Percentiles rank a stretch among this genome's conserved stretches.
Conservation (phyloP, 1,284 basidiomycete genomes). For the Coniferiporia weirii region DNA sequence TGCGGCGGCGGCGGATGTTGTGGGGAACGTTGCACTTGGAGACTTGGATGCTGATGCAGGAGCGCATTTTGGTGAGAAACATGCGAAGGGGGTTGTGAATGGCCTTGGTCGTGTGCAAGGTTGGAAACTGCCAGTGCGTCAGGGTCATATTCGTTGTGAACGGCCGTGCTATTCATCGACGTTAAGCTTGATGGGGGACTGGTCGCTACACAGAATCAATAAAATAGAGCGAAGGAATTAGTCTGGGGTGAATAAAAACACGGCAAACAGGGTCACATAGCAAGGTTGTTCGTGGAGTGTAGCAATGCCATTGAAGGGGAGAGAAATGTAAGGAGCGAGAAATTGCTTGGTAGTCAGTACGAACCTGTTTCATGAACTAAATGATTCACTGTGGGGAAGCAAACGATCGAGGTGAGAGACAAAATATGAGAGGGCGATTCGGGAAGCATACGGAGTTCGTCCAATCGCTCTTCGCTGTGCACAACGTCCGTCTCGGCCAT, state of each 20-base stretch:
- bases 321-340: not conserved
- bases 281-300: not conserved
- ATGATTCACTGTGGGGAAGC: not conserved
- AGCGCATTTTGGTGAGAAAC: not conserved
- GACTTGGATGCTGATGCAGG: not conserved
- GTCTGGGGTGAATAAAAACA: not conserved
- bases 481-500: conserved; percentile 58
- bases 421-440: conserved; percentile 12
- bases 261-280: not conserved
- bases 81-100: not conserved
- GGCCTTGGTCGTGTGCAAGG: not conserved
- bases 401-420: conserved; percentile 9
- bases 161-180: not conserved
- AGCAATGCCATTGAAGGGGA: not conserved
- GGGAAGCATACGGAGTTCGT: conserved; percentile 53
- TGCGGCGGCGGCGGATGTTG: conserved; percentile 1
- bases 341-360: not conserved
- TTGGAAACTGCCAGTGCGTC: not conserved
- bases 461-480: conserved; percentile 61
- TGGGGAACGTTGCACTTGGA: not conserved
- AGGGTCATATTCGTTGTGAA: not conserved
- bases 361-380: not conserved
- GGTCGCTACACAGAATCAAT: not conserved
- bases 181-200: not conserved
- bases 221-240: not conserved